These are phyloP conservation scores for Wickerhamomyces kurtzmanii DNA, from an alignment of 805 yeast genomes.

Conservation along the genomic window DNA sequence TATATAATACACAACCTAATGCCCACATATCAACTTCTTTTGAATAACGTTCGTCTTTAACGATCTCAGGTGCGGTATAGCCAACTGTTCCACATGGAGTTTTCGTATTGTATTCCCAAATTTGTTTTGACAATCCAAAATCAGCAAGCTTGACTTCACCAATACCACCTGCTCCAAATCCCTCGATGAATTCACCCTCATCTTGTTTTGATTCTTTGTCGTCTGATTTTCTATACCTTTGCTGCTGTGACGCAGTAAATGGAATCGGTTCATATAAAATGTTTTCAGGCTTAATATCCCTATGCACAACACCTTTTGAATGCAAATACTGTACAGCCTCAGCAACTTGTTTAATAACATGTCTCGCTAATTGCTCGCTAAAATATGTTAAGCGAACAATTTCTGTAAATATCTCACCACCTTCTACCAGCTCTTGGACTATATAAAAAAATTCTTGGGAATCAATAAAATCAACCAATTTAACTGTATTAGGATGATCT, in stretches of 20 bases:
- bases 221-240: slow-evolving; percentile 36
- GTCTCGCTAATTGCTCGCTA: slow-evolving; percentile 49
- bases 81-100: slow-evolving; percentile 77
- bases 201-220: slow-evolving; percentile 50
- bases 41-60: slow-evolving; percentile 46
- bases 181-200: slow-evolving; percentile 46
- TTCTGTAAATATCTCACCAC: slow-evolving; percentile 73
- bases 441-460: slow-evolving; percentile 54
- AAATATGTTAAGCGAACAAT: slow-evolving; percentile 53
- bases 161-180: slow-evolving; percentile 54
- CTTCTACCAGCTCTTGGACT: slow-evolving; percentile 56
- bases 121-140: slow-evolving; percentile 57
- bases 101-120: slow-evolving; percentile 40
- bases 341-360: slow-evolving; percentile 51
- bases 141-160: slow-evolving; percentile 61
- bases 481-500: slow-evolving; percentile 51
- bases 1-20: slow-evolving; percentile 60
- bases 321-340: slow-evolving; percentile 93
- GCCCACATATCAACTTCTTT: slow-evolving; percentile 71
- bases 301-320: slow-evolving; percentile 88
- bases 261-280: slow-evolving; percentile 52
- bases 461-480: slow-evolving; percentile 46
- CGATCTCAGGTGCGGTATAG: slow-evolving; percentile 67
- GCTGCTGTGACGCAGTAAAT: slow-evolving; percentile 6
- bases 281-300: slow-evolving; percentile 95